Evolutionary conservation across 177 flowering plant species (phyloP).

Genomic region (Vitis hybrid): DNA sequence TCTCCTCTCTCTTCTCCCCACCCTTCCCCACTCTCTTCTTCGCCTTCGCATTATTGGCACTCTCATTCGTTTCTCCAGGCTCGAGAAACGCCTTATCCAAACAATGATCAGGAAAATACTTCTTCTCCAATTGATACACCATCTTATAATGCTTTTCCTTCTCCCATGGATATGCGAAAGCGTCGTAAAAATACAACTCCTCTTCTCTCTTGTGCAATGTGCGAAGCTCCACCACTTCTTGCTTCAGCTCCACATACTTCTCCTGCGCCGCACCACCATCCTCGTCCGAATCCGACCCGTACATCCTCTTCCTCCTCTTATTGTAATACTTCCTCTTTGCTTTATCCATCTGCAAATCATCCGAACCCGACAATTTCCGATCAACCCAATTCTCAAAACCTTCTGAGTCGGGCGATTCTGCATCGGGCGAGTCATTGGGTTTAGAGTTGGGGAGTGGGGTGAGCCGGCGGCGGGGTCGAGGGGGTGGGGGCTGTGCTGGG

Average conservation of each 20-base stretch:
- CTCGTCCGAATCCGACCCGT: slow-evolving; percentile 78
- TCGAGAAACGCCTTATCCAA: slow-evolving; percentile 89
- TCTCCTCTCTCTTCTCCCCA: slow-evolving; percentile 18
- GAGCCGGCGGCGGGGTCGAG: slow-evolving; percentile 26
- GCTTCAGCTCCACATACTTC: slow-evolving; percentile 71
- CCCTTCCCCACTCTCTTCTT: slow-evolving; percentile 24
- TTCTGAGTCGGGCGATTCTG: slow-evolving; percentile 27
- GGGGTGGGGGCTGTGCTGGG: slow-evolving; percentile 39
- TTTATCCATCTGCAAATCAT: slow-evolving; percentile 50
- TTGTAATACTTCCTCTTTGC: slow-evolving; percentile 79
- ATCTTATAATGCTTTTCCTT: slow-evolving; percentile 94
- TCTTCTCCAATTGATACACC: slow-evolving; percentile 98
- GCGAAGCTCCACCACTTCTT: slow-evolving; percentile 71
- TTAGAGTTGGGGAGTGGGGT: slow-evolving; percentile 17
- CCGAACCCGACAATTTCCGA: slow-evolving; percentile 28
- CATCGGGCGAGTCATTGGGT: slow-evolving; percentile 22
- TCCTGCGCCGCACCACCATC: slow-evolving; percentile 30
- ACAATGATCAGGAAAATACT: slow-evolving; percentile 89
- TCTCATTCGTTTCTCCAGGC: slow-evolving; percentile 41
- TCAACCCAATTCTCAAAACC: slow-evolving; percentile 67
- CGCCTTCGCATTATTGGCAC: slow-evolving; percentile 9
- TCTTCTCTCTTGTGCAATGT: slow-evolving; percentile 80
- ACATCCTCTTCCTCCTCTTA: slow-evolving; percentile 82
- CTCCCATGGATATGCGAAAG: slow-evolving; percentile 94
- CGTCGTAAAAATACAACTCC: slow-evolving; percentile 80